Conservation (phyloP, 73 alveolate genomes). For the Symbiodinium pilosum region DNA sequence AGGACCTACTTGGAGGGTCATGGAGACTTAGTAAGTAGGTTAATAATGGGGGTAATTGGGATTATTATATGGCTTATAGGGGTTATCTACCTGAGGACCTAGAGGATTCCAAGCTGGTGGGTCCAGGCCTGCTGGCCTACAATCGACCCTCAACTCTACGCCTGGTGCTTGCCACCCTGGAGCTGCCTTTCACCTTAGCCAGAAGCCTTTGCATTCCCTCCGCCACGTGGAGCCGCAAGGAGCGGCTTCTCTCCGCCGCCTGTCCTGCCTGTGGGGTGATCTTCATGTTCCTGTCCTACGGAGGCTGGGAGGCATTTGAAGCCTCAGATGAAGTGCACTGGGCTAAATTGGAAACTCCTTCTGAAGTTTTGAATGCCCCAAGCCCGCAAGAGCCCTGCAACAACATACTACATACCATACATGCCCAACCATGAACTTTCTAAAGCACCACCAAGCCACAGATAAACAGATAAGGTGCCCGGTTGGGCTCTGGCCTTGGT, state of each 20-base stretch:
- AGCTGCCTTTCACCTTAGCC: conserved; percentile 85
- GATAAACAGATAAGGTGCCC: background rate
- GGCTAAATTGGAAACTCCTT: background rate
- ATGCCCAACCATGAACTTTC: background rate
- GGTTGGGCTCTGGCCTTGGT: background rate
- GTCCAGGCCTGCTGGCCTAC: background rate
- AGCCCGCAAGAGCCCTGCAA: no score
- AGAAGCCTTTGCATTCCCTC: conserved; percentile 77
- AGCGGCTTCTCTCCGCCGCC: conserved; percentile 45
- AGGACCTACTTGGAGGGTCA: background rate
- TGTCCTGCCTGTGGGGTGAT: conserved; percentile 76
- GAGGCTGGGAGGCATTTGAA: conserved; percentile 69
- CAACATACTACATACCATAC: no score
- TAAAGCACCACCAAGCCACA: background rate
- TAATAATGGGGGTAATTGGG: no score
- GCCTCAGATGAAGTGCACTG: background rate
- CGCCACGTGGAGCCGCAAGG: conserved; percentile 59
- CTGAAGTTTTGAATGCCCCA: background rate
- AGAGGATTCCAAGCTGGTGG: background rate
- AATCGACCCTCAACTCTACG: background rate
- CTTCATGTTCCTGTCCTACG: conserved; percentile 73
- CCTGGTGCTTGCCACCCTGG: conserved; percentile 35
- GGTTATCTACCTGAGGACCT: background rate
- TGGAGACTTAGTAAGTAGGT: no score
- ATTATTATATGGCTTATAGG: no score